These are phyloP conservation scores for Rhynchospora pubera DNA, from an alignment of 176 grass and related monocot species.

Conservation along the genomic window DNA sequence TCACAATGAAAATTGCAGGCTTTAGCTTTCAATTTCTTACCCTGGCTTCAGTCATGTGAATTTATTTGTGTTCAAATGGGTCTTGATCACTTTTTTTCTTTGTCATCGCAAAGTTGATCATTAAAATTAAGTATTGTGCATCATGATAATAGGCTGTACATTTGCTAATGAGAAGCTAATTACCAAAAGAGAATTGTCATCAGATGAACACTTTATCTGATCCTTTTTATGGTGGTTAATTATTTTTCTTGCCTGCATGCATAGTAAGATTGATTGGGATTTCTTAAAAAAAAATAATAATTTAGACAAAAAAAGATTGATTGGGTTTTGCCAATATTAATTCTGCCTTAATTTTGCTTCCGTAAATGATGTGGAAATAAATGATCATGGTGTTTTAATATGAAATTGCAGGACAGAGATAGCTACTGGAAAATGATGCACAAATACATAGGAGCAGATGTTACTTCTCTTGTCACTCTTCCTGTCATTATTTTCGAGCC, in stretches of 20 bases:
- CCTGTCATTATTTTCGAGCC: slow-evolving; percentile 98
- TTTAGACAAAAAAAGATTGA: too few species aligned
- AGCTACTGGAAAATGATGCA: slow-evolving; percentile 99
- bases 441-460: slow-evolving; percentile 95
- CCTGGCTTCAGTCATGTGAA: background rate
- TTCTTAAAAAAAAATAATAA: too few species aligned
- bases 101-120: background rate
- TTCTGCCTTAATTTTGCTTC: background rate
- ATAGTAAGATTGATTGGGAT: background rate
- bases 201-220: background rate
- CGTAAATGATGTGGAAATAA: slow-evolving; percentile 7
- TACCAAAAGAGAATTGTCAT: background rate
- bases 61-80: background rate
- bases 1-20: background rate
- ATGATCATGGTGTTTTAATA: background rate
- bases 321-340: background rate
- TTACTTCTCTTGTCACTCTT: slow-evolving; percentile 97
- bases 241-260: background rate
- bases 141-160: background rate
- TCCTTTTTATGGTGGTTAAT: slow-evolving; percentile 11
- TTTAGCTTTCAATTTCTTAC: background rate
- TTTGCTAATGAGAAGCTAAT: background rate
- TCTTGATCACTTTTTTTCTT: background rate
- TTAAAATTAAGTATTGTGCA: background rate
- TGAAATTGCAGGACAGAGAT: slow-evolving; percentile 77